phyloP scores from a whole-genome alignment of 2,329 filamentous ascomycete genomes.

The Fonsecaea nubica region DNA sequence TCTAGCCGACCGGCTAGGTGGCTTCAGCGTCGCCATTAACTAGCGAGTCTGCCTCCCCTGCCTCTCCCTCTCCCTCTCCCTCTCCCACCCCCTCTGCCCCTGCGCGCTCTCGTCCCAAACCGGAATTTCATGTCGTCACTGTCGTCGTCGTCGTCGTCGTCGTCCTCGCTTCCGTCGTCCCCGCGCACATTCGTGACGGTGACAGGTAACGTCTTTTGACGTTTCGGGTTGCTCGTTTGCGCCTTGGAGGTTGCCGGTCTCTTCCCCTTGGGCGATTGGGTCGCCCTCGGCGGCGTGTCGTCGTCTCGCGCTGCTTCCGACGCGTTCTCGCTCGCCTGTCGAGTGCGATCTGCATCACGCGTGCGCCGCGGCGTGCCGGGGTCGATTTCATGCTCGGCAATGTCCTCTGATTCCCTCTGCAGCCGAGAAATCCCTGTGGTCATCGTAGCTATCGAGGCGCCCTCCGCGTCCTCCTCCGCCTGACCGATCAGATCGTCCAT shows the following conservation, averaged over 20 bases:
- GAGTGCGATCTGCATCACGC: slow-evolving; percentile 29
- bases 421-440: slow-evolving; percentile 32
- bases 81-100: slow-evolving; percentile 23
- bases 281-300: slow-evolving; percentile 9
- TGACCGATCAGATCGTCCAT: slow-evolving; percentile 2
- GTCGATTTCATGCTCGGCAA: slow-evolving; percentile 39
- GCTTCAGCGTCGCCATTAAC: neutral
- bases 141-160: slow-evolving; percentile 65
- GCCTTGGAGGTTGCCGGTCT: slow-evolving; percentile 24
- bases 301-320: slow-evolving; percentile 9
- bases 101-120: slow-evolving; percentile 30
- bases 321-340: slow-evolving; percentile 9
- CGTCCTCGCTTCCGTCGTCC: slow-evolving; percentile 47
- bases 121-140: slow-evolving; percentile 63
- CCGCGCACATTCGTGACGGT: slow-evolving; percentile 34
- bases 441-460: slow-evolving; percentile 15
- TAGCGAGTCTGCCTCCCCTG: neutral
- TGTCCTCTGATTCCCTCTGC: slow-evolving; percentile 37
- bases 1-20: no score
- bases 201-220: slow-evolving; percentile 44
- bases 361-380: slow-evolving; percentile 38
- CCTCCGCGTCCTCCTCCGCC: slow-evolving; percentile 21
- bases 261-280: slow-evolving; percentile 30
- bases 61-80: neutral
- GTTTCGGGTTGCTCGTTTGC: slow-evolving; percentile 27